These are phyloP conservation scores for Dalbergia cultrata DNA, from an alignment of 306 rosid genomes.

Conservation along the genomic window DNA sequence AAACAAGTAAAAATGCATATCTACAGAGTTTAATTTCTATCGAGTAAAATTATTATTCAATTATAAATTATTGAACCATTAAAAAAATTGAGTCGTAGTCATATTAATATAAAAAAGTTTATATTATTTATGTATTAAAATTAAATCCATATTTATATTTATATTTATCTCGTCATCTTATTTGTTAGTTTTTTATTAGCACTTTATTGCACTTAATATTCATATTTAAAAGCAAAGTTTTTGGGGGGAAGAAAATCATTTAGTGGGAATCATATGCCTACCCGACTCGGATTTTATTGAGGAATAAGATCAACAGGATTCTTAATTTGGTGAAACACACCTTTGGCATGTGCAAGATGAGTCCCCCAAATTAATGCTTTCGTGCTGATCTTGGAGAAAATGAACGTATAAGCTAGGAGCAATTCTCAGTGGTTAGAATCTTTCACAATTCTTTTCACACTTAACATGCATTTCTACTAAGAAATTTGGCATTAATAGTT, in stretches of 20 bases:
- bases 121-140: too few species aligned
- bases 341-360: conserved; percentile 38
- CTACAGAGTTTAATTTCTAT: too few species aligned
- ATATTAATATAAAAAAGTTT: too few species aligned
- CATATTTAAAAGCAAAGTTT: conserved; percentile 27
- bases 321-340: conserved; percentile 52
- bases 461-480: background rate
- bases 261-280: conserved; percentile 7
- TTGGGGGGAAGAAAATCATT: background rate
- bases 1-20: background rate
- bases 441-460: background rate
- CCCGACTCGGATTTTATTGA: conserved; percentile 9
- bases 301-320: conserved; percentile 32
- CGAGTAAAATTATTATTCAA: too few species aligned
- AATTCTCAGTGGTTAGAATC: conserved; percentile 1
- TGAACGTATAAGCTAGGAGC: background rate
- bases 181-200: background rate
- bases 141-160: background rate
- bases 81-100: too few species aligned
- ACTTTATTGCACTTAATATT: background rate
- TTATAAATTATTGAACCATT: too few species aligned
- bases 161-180: background rate
- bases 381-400: conserved; percentile 7
- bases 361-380: conserved; percentile 30
- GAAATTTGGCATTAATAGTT: background rate